Evolutionary conservation across 139 green algal genomes (phyloP).

Genomic region (Chlorella sorokiniana): DNA sequence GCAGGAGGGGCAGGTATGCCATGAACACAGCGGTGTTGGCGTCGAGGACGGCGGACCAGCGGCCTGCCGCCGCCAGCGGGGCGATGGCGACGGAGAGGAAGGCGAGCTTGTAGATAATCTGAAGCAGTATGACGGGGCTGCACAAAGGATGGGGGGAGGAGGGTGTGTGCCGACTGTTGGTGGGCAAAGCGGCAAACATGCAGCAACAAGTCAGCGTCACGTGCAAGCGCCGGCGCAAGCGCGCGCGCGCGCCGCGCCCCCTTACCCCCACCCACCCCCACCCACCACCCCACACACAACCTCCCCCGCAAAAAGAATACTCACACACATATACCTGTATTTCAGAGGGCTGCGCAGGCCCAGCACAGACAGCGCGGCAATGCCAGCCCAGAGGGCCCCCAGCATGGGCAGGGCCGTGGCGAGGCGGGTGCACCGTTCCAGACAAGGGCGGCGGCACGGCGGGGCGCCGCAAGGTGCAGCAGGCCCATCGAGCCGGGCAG

Average conservation of each 20-base stretch:
- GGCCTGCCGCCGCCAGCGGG: background rate
- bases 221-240: too few species aligned
- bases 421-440: background rate
- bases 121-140: conserved; percentile 14
- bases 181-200: background rate
- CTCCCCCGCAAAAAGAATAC: too few species aligned
- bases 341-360: conserved; percentile 2
- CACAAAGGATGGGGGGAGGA: background rate
- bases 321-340: too few species aligned
- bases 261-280: background rate
- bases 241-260: too few species aligned
- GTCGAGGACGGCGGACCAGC: background rate
- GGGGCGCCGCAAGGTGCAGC: background rate
- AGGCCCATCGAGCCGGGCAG: background rate
- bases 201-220: background rate
- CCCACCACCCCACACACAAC: background rate
- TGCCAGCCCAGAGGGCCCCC: background rate
- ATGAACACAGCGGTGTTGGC: background rate
- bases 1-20: background rate
- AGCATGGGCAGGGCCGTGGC: background rate
- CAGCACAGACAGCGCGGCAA: background rate
- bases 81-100: conserved; percentile 1
- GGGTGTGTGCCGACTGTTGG: background rate
- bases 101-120: conserved; percentile 2
- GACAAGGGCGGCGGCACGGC: background rate